Evolutionary conservation across 495 filamentous ascomycete genomes (phyloP).

Genomic region (Trypethelium eluteriae): DNA sequence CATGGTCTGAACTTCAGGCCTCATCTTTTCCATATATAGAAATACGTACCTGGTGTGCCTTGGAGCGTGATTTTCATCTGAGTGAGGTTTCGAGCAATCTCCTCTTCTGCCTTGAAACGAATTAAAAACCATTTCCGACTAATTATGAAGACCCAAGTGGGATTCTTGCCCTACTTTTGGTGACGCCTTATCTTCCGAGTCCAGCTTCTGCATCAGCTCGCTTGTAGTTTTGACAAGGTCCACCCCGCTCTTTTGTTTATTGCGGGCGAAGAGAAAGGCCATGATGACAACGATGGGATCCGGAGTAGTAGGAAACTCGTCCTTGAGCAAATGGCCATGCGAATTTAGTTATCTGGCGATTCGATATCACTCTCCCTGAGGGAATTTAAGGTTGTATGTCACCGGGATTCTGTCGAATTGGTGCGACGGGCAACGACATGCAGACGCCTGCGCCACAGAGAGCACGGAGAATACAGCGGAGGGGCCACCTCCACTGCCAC

Average conservation of each 20-base stretch:
- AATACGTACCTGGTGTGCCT: conserved; percentile 33
- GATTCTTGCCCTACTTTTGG: conserved; percentile 27
- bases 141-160: background rate
- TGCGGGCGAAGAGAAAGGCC: conserved; percentile 87
- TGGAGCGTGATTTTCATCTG: conserved; percentile 39
- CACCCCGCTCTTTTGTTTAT: conserved; percentile 47
- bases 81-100: conserved; percentile 35
- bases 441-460: background rate
- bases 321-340: background rate
- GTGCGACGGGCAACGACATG: background rate
- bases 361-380: background rate
- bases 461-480: background rate
- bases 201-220: conserved; percentile 46
- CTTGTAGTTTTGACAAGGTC: conserved; percentile 53
- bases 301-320: background rate
- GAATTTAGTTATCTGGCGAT: background rate
- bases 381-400: background rate
- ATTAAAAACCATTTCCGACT: background rate
- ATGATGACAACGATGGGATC: conserved; percentile 41
- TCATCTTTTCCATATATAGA: background rate
- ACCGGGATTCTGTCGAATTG: conserved; percentile 4
- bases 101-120: conserved; percentile 31
- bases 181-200: conserved; percentile 30
- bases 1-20: background rate
- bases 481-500: background rate